These are phyloP conservation scores for Penicillium coprophilum DNA, from an alignment of 495 filamentous ascomycete genomes.

Conservation along the genomic window DNA sequence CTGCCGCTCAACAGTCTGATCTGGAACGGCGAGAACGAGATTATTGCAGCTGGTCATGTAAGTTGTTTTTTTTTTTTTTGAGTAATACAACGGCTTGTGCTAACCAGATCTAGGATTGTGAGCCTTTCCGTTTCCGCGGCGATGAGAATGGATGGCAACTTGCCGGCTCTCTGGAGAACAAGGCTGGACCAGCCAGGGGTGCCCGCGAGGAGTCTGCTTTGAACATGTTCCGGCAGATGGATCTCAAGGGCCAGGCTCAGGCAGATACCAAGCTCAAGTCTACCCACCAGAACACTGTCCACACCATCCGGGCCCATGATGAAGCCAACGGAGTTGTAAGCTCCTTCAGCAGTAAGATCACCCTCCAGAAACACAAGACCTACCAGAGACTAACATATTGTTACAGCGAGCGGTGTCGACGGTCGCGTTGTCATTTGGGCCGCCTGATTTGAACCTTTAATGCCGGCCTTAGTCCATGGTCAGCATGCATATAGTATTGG, in stretches of 20 bases:
- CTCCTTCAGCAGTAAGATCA: conserved; percentile 82
- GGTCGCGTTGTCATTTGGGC: conserved; percentile 88
- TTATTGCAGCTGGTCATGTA: conserved; percentile 89
- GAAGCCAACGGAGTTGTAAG: conserved; percentile 59
- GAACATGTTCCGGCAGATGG: conserved; percentile 99
- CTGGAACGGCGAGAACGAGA: conserved; percentile 90
- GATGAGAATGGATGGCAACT: conserved; percentile 81
- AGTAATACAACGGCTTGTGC: neutral
- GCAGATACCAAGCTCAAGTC: conserved; percentile 94
- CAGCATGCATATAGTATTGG: conserved; percentile 7
- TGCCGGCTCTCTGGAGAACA: conserved; percentile 74
- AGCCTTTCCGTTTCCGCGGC: conserved; percentile 88
- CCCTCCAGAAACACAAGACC: neutral
- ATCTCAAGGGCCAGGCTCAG: conserved; percentile 84
- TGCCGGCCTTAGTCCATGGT: neutral
- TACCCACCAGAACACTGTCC: conserved; percentile 95
- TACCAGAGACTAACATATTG: conserved; percentile 38
- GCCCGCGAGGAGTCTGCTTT: conserved; percentile 82
- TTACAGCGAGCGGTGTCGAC: conserved; percentile 84
- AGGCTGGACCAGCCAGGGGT: conserved; percentile 52
- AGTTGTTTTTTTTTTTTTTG: conserved; percentile 23
- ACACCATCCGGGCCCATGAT: conserved; percentile 74
- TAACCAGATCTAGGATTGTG: conserved; percentile 65
- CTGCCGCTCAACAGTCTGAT: conserved; percentile 88
- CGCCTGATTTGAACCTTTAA: conserved; percentile 22